These are phyloP conservation scores for Pythium vanterpoolii DNA, from an alignment of 352 stramenopile species.

Conservation along the genomic window DNA sequence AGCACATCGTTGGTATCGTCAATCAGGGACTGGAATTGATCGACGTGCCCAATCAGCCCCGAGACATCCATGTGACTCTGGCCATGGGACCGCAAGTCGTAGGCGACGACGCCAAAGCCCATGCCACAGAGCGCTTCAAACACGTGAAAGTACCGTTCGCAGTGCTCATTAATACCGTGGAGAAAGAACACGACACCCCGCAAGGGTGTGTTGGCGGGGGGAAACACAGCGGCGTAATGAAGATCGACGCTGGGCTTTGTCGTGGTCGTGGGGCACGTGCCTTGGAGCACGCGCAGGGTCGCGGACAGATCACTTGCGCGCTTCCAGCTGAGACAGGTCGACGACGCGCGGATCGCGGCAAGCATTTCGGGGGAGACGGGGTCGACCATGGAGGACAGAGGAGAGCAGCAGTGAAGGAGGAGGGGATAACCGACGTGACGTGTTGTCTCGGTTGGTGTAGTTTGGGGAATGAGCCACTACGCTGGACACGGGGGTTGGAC, in stretches of 20 bases:
- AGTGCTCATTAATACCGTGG: slow-evolving; percentile 25
- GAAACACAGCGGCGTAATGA: slow-evolving; percentile 16
- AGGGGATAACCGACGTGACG: too few species aligned
- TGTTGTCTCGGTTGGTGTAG: too few species aligned
- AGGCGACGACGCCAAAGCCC: slow-evolving; percentile 16
- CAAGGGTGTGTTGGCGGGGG: not conserved
- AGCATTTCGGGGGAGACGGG: not conserved
- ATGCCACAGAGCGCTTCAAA: slow-evolving; percentile 11
- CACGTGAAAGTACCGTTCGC: slow-evolving; percentile 21
- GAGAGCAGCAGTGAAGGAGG: not conserved
- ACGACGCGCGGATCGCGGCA: slow-evolving; percentile 6
- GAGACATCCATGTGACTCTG: slow-evolving; percentile 16
- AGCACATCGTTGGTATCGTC: slow-evolving; percentile 24
- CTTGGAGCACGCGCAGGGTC: slow-evolving; percentile 5
- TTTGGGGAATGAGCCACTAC: too few species aligned
- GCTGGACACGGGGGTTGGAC: too few species aligned
- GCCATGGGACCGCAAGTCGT: slow-evolving; percentile 23
- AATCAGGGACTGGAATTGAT: slow-evolving; percentile 14
- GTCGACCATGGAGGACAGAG: not conserved
- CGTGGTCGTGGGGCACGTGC: not conserved
- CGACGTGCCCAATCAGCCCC: slow-evolving; percentile 9
- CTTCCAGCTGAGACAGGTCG: slow-evolving; percentile 16
- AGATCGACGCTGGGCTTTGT: not conserved
- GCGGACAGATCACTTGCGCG: slow-evolving; percentile 9
- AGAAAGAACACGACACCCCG: slow-evolving; percentile 16